Evolutionary conservation across 1,139 yeast species (phyloP), one percentile per base, ranked within the genome.

Genomic region (Hansenula sp.): DNA sequence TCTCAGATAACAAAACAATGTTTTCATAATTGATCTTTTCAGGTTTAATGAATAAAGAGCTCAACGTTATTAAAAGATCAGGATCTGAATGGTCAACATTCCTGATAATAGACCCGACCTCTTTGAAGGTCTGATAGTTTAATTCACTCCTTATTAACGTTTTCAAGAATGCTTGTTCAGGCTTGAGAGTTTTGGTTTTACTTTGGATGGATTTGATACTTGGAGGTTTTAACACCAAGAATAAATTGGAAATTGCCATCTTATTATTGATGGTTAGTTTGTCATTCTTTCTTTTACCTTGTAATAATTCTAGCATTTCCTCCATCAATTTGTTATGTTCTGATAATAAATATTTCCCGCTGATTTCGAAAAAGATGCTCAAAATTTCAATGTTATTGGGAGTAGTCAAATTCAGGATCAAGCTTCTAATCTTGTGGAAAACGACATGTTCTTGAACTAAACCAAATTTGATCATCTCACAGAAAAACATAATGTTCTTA

Each of bases 401-500:
- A 0, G 77, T 69, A n/a, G 73, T 67, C 42, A 85, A 62, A 46
- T 76, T 73, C 46, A 77, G 49, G 1, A 84, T 77, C 49, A 84
- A 65, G 2, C 72, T 66, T 49, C 85, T 70, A 43, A 85, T 75
- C 58, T 81, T 84, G 61, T 89, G 93, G 60, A 89, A 85, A 5
- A 84, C 72, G 44, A 84, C 71, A 61, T 79, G 84, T 18, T 71
- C 68, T 0, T 96, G 94, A n/a, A 90, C 71, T 52, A 89, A 62
- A 51, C 77, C 80, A 61, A 90, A 91, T 59, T 87, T 88, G 39
- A 84, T 77, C 66, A 90, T 68, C 57, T 91, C 97, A 41, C 81
- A 70, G 51, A 87, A 82, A 50, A 84, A 84, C 32, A 74, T 70
- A 33, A 86, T 75, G 51, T 76, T 80, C 51, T 71, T 74, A 53